These are phyloP conservation scores for Auricularia heimuer DNA, from an alignment of 768 basidiomycete genomes.

Conservation along the genomic window DNA sequence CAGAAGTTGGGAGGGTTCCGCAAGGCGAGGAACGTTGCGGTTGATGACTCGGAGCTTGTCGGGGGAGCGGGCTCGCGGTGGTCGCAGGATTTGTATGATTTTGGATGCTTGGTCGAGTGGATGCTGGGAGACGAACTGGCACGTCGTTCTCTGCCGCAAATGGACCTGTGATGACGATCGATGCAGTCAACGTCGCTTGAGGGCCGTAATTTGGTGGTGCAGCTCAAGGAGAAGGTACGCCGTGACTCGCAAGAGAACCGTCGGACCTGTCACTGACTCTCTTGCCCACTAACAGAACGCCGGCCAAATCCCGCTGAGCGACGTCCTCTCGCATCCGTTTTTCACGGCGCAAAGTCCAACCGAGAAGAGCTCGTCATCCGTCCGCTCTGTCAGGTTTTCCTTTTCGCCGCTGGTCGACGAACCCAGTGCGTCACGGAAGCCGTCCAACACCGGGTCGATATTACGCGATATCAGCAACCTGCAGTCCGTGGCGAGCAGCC, in stretches of 20 bases:
- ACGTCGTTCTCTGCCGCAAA: neutral
- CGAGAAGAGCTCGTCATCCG: neutral
- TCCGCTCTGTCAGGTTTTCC: neutral
- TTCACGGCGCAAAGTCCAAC: constrained; percentile 10
- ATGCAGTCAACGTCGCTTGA: neutral
- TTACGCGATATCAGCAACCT: neutral
- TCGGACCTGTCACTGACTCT: no score
- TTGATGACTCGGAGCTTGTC: constrained; percentile 25
- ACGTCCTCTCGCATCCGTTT: constrained; percentile 24
- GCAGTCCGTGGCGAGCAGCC: neutral
- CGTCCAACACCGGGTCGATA: neutral
- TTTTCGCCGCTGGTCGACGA: neutral
- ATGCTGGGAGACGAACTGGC: neutral
- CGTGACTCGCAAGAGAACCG: no score
- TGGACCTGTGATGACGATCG: neutral
- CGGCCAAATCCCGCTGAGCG: constrained; percentile 18
- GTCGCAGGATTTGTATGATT: neutral
- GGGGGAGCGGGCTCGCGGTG: constrained; percentile 14
- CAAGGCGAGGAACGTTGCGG: neutral
- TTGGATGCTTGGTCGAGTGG: neutral
- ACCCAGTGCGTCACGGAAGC: neutral
- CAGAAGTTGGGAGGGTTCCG: neutral
- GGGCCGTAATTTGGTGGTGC: no score
- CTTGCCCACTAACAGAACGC: constrained; percentile 9
- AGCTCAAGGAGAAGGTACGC: no score